Conservation (phyloP, 805 yeast species). For the Pichia deserticola region DNA sequence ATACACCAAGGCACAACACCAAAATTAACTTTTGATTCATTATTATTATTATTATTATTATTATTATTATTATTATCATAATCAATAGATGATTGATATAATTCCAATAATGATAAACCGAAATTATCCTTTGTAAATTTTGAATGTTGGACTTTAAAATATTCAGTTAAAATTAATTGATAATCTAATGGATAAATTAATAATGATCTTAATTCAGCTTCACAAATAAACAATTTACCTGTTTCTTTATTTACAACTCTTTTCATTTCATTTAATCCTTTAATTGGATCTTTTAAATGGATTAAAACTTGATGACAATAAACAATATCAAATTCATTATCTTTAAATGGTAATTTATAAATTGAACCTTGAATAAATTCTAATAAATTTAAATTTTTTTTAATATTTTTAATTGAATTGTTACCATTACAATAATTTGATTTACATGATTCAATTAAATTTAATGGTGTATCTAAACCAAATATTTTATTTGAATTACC, state of each 20-base stretch:
- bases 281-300: slow-evolving; percentile 29
- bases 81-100: neutral
- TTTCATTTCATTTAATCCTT: slow-evolving; percentile 30
- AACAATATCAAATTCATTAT: slow-evolving; percentile 33
- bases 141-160: neutral
- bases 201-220: slow-evolving; percentile 21
- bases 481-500: slow-evolving; percentile 30
- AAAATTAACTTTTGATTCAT: neutral
- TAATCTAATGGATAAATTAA: slow-evolving; percentile 3
- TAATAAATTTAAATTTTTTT: slow-evolving; percentile 8
- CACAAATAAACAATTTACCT: slow-evolving; percentile 17
- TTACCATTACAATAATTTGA: neutral
- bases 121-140: neutral
- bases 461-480: slow-evolving; percentile 24
- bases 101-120: neutral
- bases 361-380: slow-evolving; percentile 26
- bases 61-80: neutral
- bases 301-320: slow-evolving; percentile 33
- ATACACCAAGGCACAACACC: slow-evolving; percentile 1
- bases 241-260: slow-evolving; percentile 32
- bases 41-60: neutral
- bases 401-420: neutral
- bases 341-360: slow-evolving; percentile 28
- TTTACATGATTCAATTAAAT: neutral
- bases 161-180: neutral